Percentiles rank a stretch among this genome's conserved stretches.
Evolutionary conservation across 1,284 basidiomycete species (phyloP).

Genomic region (Mrakiaceae sp.): DNA sequence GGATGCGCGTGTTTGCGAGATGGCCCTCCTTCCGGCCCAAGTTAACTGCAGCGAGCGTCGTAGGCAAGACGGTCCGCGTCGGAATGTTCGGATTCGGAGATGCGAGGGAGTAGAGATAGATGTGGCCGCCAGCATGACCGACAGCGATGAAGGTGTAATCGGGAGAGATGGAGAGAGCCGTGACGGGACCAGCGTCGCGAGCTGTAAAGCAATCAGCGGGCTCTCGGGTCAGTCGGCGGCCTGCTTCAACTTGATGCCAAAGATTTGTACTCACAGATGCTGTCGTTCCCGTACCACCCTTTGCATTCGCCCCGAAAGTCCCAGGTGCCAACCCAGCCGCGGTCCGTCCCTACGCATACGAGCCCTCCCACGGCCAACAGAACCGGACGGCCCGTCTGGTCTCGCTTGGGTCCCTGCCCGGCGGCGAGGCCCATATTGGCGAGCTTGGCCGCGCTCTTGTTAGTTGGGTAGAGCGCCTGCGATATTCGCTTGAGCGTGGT

Average conservation of each 20-base stretch:
- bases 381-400: conserved; percentile 50
- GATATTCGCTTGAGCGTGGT: conserved; percentile 57
- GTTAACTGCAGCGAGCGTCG: conserved; percentile 50
- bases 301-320: conserved; percentile 80
- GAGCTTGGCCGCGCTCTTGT: conserved; percentile 12
- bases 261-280: conserved; percentile 44
- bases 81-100: conserved; percentile 38
- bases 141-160: conserved; percentile 89
- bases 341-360: conserved; percentile 76
- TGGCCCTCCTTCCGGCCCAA: conserved; percentile 91
- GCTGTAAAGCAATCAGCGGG: conserved; percentile 33
- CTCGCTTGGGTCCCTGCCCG: conserved; percentile 2
- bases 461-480: conserved; percentile 38
- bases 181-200: conserved; percentile 63
- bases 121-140: conserved; percentile 74
- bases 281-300: conserved; percentile 60
- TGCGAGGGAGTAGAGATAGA: conserved; percentile 56
- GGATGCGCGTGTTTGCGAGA: conserved; percentile 69
- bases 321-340: conserved; percentile 69
- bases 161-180: conserved; percentile 77
- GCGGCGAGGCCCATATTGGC: conserved; percentile 2
- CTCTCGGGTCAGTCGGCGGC: not conserved
- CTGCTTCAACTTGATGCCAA: not conserved
- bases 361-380: conserved; percentile 77
- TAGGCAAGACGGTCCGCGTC: conserved; percentile 61